A percentile compares a stretch with the other conserved stretches of the same genome.
Conservation (phyloP, 2,329 filamentous ascomycete species). For the Apiospora koreana region DNA sequence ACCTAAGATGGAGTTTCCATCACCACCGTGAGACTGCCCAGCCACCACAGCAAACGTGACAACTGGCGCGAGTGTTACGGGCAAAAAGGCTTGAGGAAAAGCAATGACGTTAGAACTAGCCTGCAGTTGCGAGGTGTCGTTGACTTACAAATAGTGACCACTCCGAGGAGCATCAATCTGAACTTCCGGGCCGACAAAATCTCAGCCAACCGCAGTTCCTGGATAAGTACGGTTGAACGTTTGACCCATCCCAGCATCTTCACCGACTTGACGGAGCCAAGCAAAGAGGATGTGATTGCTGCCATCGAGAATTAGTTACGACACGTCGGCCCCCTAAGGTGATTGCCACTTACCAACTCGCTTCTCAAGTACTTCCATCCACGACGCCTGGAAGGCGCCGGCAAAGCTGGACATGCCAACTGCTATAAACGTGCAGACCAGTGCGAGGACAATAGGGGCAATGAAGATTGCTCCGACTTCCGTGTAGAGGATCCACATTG, state of each 20-base stretch:
- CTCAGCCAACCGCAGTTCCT: slow-evolving; percentile 13
- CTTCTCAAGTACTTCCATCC: slow-evolving; percentile 15
- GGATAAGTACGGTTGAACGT: slow-evolving; percentile 8
- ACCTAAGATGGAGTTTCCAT: not conserved
- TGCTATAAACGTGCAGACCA: slow-evolving; percentile 11
- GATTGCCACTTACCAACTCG: slow-evolving; percentile 9
- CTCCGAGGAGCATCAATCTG: slow-evolving; percentile 14
- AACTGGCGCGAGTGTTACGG: slow-evolving; percentile 12
- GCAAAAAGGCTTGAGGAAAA: slow-evolving; percentile 8
- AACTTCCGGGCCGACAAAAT: slow-evolving; percentile 14
- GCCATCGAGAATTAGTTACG: not conserved
- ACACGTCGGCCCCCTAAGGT: not conserved
- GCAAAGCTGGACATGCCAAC: slow-evolving; percentile 13
- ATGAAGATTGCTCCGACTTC: slow-evolving; percentile 15
- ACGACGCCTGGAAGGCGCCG: slow-evolving; percentile 11
- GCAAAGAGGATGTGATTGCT: slow-evolving; percentile 15
- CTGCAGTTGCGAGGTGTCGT: fast-evolving
- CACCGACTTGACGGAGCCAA: slow-evolving; percentile 16
- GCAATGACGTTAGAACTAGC: not conserved
- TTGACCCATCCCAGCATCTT: slow-evolving; percentile 18
- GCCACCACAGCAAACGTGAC: slow-evolving; percentile 13
- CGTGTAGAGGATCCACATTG: slow-evolving; percentile 16
- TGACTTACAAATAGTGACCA: slow-evolving; percentile 14
- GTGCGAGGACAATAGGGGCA: slow-evolving; percentile 14
- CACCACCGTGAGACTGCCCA: not conserved